Evolutionary conservation across 805 yeast genomes (phyloP).

Genomic region (Ogataea pini): DNA sequence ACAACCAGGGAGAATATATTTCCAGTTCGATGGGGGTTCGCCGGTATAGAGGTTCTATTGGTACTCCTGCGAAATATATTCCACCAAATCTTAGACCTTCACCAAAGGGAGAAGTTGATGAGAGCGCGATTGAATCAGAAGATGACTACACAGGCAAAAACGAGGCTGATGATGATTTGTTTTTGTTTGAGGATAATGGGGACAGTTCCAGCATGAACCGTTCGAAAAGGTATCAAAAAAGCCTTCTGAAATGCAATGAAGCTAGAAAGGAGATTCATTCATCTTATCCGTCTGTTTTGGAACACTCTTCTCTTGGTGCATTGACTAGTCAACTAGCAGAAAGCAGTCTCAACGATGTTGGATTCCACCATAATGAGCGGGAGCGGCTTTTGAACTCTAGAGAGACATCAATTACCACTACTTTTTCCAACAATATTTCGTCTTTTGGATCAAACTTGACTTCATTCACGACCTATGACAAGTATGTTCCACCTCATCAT

Average conservation of each 20-base stretch:
- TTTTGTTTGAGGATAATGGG: slow-evolving; percentile 39
- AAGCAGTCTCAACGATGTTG: slow-evolving; percentile 9
- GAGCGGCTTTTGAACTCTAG: slow-evolving; percentile 21
- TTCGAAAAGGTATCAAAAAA: background rate
- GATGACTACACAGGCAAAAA: slow-evolving; percentile 29
- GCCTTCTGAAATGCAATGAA: slow-evolving; percentile 6
- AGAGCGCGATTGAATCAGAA: slow-evolving; percentile 27
- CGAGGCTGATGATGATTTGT: slow-evolving; percentile 36
- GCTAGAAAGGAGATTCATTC: slow-evolving; percentile 12
- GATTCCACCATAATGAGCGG: background rate
- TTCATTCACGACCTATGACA: slow-evolving; percentile 21
- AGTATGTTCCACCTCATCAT: slow-evolving; percentile 57
- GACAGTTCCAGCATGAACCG: background rate
- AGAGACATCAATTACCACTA: slow-evolving; percentile 30
- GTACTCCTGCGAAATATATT: slow-evolving; percentile 57
- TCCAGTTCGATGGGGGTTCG: slow-evolving; percentile 3
- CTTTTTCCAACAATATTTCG: slow-evolving; percentile 27
- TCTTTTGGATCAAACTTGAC: slow-evolving; percentile 29
- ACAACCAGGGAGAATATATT: slow-evolving; percentile 5
- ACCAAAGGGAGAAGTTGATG: slow-evolving; percentile 33
- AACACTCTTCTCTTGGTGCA: slow-evolving; percentile 15
- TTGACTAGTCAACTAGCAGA: slow-evolving; percentile 23
- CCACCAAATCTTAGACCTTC: slow-evolving; percentile 69
- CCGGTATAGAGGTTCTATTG: slow-evolving; percentile 26
- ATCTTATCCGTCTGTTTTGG: slow-evolving; percentile 30